Evolutionary conservation across 371 early-diverging fungal genomes (phyloP), one percentile per base, ranked within the genome.

Genomic region (Syncephalis fuscata): DNA sequence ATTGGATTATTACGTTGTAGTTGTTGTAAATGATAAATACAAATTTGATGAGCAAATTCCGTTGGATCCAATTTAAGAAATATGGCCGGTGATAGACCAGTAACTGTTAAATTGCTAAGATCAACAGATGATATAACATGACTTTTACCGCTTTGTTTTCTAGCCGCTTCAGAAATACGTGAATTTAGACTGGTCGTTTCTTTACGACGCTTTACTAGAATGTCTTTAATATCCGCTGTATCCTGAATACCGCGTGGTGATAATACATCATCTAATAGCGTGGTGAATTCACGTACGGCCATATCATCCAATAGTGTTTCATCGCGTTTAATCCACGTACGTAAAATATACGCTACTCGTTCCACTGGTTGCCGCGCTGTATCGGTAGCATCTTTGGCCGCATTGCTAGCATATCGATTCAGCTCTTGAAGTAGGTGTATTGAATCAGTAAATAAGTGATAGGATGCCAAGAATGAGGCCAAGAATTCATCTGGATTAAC

Each of bases 31-130:
- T 77, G 80, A 56, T 80, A 81, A 23, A 80, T 48, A 51, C 77
- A 80, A 39, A 78, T 58, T 53, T 85, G 85, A 26, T 78, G 71
- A 9, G 85, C 80, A 60, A 85, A 74, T 26, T 74, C 70, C 0
- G 46, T 44, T 0, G 83, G 78, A 46, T 70, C 59, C 16, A 85
- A 59, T 15, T 58, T 65, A 17, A 85, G 60, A 49, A 85, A 73
- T 2, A 82, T 48, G 0, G 68, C 54, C 3, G 80, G 75, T 3
- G 77, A 70, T 25, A 85, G 58, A 0, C 84, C 84, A 8, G 69
- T 69, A 11, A 65, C 60, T 1, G 68, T 46, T 0, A 77, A 44
- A 44, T 70, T 68, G 8, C 73, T 66, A 17, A 74, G 53, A 50
- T 73, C 69, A 14, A 73, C 56, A 8, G 62, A 45, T 10, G 51